Conservation (phyloP, 2,329 filamentous ascomycete species). For the Elsinoe batatas region DNA sequence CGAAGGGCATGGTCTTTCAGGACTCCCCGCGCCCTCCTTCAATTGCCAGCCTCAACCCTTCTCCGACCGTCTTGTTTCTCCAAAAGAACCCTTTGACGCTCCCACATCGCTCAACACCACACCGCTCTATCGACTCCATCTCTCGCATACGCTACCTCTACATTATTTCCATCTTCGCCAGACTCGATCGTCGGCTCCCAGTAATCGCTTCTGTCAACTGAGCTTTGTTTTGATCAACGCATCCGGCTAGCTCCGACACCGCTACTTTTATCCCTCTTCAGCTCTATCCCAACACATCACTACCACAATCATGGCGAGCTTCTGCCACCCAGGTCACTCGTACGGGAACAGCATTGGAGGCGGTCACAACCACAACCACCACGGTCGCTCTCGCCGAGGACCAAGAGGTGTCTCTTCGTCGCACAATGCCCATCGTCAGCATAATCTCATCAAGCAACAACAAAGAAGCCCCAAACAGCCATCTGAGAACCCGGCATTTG, state of each 20-base stretch:
- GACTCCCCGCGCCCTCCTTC: neutral
- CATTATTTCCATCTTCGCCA: neutral
- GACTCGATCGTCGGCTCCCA: slow-evolving; percentile 7
- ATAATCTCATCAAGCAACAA: slow-evolving; percentile 50
- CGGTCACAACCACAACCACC: slow-evolving; percentile 60
- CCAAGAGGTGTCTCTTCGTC: slow-evolving; percentile 63
- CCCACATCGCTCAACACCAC: neutral
- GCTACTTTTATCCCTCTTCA: slow-evolving; percentile 13
- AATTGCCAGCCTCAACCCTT: slow-evolving; percentile 10
- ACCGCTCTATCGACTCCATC: neutral
- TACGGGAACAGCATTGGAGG: slow-evolving; percentile 40
- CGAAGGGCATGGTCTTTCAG: slow-evolving; percentile 1
- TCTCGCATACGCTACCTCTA: neutral
- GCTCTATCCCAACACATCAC: slow-evolving; percentile 11
- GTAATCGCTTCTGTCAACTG: slow-evolving; percentile 9
- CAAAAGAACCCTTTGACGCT: slow-evolving; percentile 1
- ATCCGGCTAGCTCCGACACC: slow-evolving; percentile 17
- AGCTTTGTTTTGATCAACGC: slow-evolving; percentile 16
- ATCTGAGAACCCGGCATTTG: slow-evolving; percentile 64
- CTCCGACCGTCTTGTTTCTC: slow-evolving; percentile 4
- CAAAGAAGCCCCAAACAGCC: slow-evolving; percentile 80
- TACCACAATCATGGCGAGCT: slow-evolving; percentile 36
- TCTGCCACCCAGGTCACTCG: slow-evolving; percentile 39
- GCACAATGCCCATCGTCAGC: slow-evolving; percentile 75
- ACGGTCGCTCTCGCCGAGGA: slow-evolving; percentile 76